Conservation (phyloP, 2,329 filamentous ascomycete species). For the Aspergillus clavatus region DNA sequence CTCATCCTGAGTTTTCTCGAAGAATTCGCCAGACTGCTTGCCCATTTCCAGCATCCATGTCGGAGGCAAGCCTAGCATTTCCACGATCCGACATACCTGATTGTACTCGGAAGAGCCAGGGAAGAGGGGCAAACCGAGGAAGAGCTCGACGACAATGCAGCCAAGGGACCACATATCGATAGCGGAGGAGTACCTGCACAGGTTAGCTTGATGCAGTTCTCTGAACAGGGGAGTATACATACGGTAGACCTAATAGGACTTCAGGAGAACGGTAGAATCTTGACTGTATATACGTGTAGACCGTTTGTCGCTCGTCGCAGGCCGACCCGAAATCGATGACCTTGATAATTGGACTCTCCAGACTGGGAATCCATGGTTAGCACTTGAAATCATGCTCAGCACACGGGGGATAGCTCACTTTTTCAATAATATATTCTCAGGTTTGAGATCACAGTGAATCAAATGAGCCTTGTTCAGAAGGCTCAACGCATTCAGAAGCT, state of each 20-base stretch:
- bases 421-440: slow-evolving; percentile 95
- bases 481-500: slow-evolving; percentile 86
- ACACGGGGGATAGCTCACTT: slow-evolving; percentile 53
- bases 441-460: slow-evolving; percentile 97
- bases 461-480: slow-evolving; percentile 92
- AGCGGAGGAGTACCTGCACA: slow-evolving; percentile 76
- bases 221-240: slow-evolving; percentile 24
- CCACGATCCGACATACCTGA: slow-evolving; percentile 91
- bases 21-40: slow-evolving; percentile 96
- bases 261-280: slow-evolving; percentile 97
- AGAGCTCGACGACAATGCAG: slow-evolving; percentile 96
- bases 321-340: slow-evolving; percentile 99
- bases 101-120: slow-evolving; percentile 98
- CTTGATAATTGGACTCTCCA: slow-evolving; percentile 98
- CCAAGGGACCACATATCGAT: slow-evolving; percentile 99
- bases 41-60: slow-evolving; percentile 99
- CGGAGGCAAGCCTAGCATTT: slow-evolving; percentile 94
- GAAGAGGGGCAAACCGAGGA: slow-evolving; percentile 89
- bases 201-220: slow-evolving; percentile 11
- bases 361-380: slow-evolving; percentile 41
- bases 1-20: slow-evolving; percentile 87
- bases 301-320: slow-evolving; percentile 95
- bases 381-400: neutral
- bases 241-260: slow-evolving; percentile 84
- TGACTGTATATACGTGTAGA: slow-evolving; percentile 99